Evolutionary conservation across 495 filamentous ascomycete species (phyloP), one percentile per base, ranked within the genome.

Genomic region (Penicillium taxi): DNA sequence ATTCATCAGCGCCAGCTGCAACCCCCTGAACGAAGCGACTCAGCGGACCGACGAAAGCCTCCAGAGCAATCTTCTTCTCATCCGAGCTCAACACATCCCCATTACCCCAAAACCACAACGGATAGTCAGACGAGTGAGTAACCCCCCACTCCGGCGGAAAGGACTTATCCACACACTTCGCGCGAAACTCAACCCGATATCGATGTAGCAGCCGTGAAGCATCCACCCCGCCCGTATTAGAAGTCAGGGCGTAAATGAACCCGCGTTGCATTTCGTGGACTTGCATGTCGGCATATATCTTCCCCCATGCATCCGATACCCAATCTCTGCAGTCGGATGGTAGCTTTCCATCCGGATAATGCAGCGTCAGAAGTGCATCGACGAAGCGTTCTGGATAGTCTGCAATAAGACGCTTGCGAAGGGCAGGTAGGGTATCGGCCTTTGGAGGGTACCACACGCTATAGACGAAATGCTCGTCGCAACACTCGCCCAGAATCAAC

Each of bases 71-170:
- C 13, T n/a, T 31, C 52, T 70, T 70, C 56, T 78, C 74, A 29
- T 40, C 26, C 7, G 42, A 35, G 9, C 42, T 50, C 5, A 78
- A 29, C 0, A 37, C 22, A 26, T 57, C 46, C 13, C 70, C 70
- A 52, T 72, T 65, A 0, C 74, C 74, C 66, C 67, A 75, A 36
- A 77, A 70, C 74, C 74, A 78, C 14, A 75, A 59, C 31, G 64
- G 53, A 56, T 71, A 64, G 45, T 78, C 74, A 1, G 70, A 71
- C 7, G 59, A 65, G 45, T 78, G 74, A 21, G 73, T 77, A 9
- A 74, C 74, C 5, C 73, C 74, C 72, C 70, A 77, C 26, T 67
- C 63, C 6, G 44, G 44, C 5, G 70, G 69, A 21, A 67, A 43
- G 6, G 36, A 37, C 26, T 43, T 36, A 32, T 67, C 63, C 6